Evolutionary conservation across 192 early-diverging fungal species (phyloP).

Genomic region (Rhizoclosmatium sp.): DNA sequence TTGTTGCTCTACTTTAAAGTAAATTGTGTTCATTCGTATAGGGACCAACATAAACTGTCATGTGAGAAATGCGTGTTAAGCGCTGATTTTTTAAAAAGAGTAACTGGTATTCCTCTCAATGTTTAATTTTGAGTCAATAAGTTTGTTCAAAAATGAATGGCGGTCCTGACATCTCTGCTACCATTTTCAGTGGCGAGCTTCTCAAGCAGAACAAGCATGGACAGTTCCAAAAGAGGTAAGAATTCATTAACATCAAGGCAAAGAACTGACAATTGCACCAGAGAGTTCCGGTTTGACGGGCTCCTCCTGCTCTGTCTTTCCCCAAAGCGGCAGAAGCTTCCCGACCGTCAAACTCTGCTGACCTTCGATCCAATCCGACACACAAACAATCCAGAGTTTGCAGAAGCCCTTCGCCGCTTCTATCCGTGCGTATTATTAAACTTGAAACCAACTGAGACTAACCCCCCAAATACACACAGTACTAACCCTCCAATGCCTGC

Average conservation of each 20-base stretch:
- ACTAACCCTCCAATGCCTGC: conserved; percentile 44
- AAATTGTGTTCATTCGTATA: too few relatives aligned
- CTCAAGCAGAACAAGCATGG: conserved; percentile 49
- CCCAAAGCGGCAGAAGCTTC: conserved; percentile 38
- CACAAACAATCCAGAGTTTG: conserved; percentile 29
- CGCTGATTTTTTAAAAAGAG: too few relatives aligned
- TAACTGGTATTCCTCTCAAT: too few relatives aligned
- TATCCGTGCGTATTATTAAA: conserved; percentile 12
- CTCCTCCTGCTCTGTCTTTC: conserved; percentile 50
- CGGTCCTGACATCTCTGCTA: too few relatives aligned
- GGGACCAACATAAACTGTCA: too few relatives aligned
- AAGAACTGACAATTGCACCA: background rate
- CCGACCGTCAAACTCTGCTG: conserved; percentile 38
- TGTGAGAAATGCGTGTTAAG: too few relatives aligned
- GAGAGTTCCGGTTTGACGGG: conserved; percentile 52
- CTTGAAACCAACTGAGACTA: background rate
- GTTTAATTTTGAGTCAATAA: too few relatives aligned
- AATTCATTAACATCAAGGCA: background rate
- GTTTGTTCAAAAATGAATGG: too few relatives aligned
- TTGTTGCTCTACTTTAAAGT: too few relatives aligned
- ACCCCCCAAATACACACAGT: background rate
- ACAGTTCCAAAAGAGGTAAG: conserved; percentile 44
- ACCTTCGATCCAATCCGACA: conserved; percentile 35
- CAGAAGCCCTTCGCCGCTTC: conserved; percentile 14
- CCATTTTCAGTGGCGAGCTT: conserved; percentile 45